A percentile compares a stretch with the other conserved stretches of the same genome.
These are phyloP conservation scores for Kalanchoe fedtschenkoi DNA, from an alignment of 164 flowering plant species.

Conservation along the genomic window DNA sequence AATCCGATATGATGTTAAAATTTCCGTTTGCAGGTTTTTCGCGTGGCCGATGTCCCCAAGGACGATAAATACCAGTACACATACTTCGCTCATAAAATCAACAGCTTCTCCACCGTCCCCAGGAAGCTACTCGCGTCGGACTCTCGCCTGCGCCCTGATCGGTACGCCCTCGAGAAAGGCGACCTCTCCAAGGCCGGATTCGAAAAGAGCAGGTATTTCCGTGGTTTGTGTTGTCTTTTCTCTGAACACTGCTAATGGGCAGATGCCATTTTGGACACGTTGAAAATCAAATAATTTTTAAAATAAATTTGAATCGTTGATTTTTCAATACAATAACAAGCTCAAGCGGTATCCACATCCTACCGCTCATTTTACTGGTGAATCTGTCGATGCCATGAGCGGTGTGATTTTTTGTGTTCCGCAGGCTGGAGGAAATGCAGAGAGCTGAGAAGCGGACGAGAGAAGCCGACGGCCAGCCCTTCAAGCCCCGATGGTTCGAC, in stretches of 20 bases:
- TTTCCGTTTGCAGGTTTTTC: constrained; percentile 49
- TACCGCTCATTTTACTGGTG: too few relatives aligned
- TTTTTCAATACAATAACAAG: too few relatives aligned
- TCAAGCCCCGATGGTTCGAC: constrained; percentile 62
- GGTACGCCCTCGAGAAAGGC: constrained; percentile 74
- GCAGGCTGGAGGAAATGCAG: constrained; percentile 54
- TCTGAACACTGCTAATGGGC: too few relatives aligned
- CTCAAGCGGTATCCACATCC: too few relatives aligned
- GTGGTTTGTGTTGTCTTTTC: too few relatives aligned
- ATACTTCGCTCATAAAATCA: constrained; percentile 47
- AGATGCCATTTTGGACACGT: too few relatives aligned
- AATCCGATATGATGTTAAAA: neutral
- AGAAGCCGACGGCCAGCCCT: constrained; percentile 33
- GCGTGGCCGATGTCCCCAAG: constrained; percentile 50
- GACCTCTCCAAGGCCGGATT: constrained; percentile 64
- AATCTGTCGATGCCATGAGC: too few relatives aligned
- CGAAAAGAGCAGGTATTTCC: constrained; percentile 66
- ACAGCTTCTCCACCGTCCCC: constrained; percentile 50
- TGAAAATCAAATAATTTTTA: too few relatives aligned
- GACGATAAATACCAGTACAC: constrained; percentile 76
- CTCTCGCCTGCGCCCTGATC: constrained; percentile 82
- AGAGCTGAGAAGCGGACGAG: constrained; percentile 43
- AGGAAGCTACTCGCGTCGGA: constrained; percentile 74
- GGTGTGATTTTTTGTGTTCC: too few relatives aligned
- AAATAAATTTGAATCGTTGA: too few relatives aligned